Evolutionary conservation across 768 basidiomycete genomes (phyloP), one percentile per base, ranked within the genome.

Genomic region (Holtermannia corniformis): DNA sequence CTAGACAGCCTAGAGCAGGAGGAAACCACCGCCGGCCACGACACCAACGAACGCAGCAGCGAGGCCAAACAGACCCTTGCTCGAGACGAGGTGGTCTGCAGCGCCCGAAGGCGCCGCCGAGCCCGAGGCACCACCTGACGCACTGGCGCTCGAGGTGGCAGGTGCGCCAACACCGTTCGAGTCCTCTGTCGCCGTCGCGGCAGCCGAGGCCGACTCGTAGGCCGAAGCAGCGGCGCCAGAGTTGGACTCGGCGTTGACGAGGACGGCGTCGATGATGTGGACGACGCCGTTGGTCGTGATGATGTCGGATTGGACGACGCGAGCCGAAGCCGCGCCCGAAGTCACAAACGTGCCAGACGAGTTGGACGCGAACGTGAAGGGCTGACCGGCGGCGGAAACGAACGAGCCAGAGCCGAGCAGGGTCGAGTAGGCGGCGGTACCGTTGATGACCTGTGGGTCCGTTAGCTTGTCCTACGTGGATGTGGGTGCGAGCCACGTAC

Each of bases 211-310:
- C 2, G 61, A 62, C 11, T 59, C 62, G 44, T 49, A 63, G 48
- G 72, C 73, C 2, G 70, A 65, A 7, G 51, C 51, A 23, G 73
- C 74, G 11, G 73, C 74, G 1, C 46, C 28, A 14, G 71, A 52
- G 68, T 73, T 65, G 13, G 66, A 61, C 1, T 16, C 51, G 40
- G 68, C 41, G 66, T 75, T 75, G 54, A 70, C 63, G 44, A 75
- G 69, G 47, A 75, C 67, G 2, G 47, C 41, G 60, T 70, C 68
- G 54, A 75, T 74, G 41, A 73, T 24, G 65, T 87, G 84, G 7
- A 84, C 67, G 41, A 86, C 86, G 44, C 85, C 85, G 57, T 87
- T 86, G 16, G 75, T 64, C 22, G 79, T 67, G 58, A 86, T 72
- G 4, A 84, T 75, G 64, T 87, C 83, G 13, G 79, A 67, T 47